Base-by-base conservation (phyloP, 2,329 filamentous ascomycete genomes). In the Metarhizium robertsii region DNA sequence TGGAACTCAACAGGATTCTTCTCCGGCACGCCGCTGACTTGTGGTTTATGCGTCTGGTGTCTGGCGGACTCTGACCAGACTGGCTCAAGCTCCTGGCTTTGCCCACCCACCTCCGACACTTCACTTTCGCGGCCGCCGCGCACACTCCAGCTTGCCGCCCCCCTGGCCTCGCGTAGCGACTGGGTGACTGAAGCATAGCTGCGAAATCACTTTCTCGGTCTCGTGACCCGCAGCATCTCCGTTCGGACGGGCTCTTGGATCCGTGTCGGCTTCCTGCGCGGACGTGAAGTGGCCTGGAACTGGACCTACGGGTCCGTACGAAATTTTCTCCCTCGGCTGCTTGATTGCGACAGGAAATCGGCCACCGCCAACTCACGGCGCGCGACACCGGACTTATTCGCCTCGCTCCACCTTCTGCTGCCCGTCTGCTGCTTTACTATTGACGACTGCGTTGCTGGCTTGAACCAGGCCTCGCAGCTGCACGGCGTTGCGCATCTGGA, bases 261-360 rank as follows among this genome's bases (percentile, higher is more conserved):
- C 58, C 47, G 40, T 53, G 30, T 53, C 47, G 53, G 54, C 54
- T 30, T 32, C 30, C 34, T 51, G 52, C 50, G 53, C 56, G 53
- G 53, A 52, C 52, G 55, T 45, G 57, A 57, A 52, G 57, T 57
- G 55, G 57, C 55, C 53, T 57, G 52, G 52, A 46, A 48, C 40
- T 51, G 48, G 53, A 43, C 55, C 52, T 58, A 57, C 60, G 59
- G 59, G 60, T 57, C 57, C 61, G 59, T 58, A 63, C 64, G 65
- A 70, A 69, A 69, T 65, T 66, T 70, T 65, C 14, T 67, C 60
- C 61, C 60, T 50, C 64, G 60, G 53, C 60, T 61, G 61, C 59
- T 58, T 62, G 18, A 45, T 30, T 54, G 53, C 56, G 30, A 57
- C 60, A 57, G 57, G 58, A 55, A 51, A 50, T 55, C 57, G 59